These are phyloP conservation scores for Maudiozyma barnettii DNA, from an alignment of 805 yeast genomes.

Conservation along the genomic window DNA sequence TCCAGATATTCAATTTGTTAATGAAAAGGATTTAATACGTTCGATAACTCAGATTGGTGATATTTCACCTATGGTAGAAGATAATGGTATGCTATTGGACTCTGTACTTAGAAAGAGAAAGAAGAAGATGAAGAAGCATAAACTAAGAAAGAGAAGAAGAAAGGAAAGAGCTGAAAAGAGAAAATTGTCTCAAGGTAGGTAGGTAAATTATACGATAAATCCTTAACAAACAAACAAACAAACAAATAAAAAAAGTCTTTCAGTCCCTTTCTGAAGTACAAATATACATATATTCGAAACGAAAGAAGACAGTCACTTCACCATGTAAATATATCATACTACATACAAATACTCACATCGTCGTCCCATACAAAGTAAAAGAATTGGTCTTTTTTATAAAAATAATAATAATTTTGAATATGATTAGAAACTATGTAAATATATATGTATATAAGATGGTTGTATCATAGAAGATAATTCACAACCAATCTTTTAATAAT, in stretches of 20 bases:
- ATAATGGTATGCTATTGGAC: constrained; percentile 36
- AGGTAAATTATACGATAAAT: constrained; percentile 1
- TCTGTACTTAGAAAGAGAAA: constrained; percentile 78
- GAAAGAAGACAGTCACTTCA: neutral
- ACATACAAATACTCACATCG: neutral
- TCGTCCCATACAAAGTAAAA: neutral
- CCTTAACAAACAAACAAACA: too few relatives aligned
- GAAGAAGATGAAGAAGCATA: constrained; percentile 95
- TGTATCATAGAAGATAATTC: neutral
- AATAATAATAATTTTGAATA: neutral
- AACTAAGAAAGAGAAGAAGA: constrained; percentile 93
- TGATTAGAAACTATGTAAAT: neutral
- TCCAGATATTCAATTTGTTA: neutral
- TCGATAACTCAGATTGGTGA: neutral
- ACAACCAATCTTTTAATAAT: neutral
- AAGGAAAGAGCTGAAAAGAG: constrained; percentile 76
- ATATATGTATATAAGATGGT: neutral
- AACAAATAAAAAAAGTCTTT: too few relatives aligned
- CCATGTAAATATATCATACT: neutral
- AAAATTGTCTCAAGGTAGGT: constrained; percentile 43
- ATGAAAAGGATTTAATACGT: neutral
- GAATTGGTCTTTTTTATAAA: too few relatives aligned
- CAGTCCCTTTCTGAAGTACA: too few relatives aligned
- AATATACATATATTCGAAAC: neutral
- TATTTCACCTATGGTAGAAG: neutral